A percentile compares a stretch with the other conserved stretches of the same genome.
phyloP scores from a whole-genome alignment of 345 rosid genomes.

The Gossypium sturtianum region DNA sequence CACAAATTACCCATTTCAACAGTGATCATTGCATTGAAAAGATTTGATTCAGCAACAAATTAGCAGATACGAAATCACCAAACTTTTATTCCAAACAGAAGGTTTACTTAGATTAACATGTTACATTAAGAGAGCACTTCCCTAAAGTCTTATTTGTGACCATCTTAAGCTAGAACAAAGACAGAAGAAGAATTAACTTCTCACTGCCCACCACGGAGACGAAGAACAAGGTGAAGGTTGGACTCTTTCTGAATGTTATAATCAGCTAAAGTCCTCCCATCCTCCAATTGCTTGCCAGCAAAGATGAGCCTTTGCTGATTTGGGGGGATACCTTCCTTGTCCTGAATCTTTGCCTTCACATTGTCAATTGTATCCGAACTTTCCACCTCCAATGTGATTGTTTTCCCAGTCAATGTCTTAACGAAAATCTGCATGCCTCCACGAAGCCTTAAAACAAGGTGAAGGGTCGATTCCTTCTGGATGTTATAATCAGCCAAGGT shows the following conservation, averaged over 20 bases:
- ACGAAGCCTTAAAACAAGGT: slow-evolving; percentile 1
- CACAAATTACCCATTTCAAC: too few relatives aligned
- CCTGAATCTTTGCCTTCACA: too few relatives aligned
- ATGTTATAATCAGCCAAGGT: slow-evolving; percentile 7
- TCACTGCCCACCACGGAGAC: slow-evolving; percentile 13
- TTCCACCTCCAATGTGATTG: neutral
- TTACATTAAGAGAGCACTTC: too few relatives aligned
- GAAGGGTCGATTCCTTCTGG: slow-evolving; percentile 2
- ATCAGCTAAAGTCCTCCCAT: too few relatives aligned
- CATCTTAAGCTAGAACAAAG: neutral
- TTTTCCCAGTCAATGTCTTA: neutral
- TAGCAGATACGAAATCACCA: neutral
- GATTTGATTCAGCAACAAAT: neutral
- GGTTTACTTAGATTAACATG: too few relatives aligned
- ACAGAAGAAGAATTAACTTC: neutral
- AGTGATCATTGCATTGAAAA: too few relatives aligned
- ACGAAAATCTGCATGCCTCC: slow-evolving; percentile 1
- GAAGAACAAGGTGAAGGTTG: slow-evolving; percentile 19
- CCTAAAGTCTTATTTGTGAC: neutral
- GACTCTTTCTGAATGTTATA: slow-evolving; percentile 7
- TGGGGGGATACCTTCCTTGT: too few relatives aligned
- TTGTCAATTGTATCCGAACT: neutral
- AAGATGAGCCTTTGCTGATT: too few relatives aligned
- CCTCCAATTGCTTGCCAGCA: too few relatives aligned
- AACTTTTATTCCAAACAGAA: neutral